Conservation (phyloP, 1,284 basidiomycete species). For the Ustilago tritici region DNA sequence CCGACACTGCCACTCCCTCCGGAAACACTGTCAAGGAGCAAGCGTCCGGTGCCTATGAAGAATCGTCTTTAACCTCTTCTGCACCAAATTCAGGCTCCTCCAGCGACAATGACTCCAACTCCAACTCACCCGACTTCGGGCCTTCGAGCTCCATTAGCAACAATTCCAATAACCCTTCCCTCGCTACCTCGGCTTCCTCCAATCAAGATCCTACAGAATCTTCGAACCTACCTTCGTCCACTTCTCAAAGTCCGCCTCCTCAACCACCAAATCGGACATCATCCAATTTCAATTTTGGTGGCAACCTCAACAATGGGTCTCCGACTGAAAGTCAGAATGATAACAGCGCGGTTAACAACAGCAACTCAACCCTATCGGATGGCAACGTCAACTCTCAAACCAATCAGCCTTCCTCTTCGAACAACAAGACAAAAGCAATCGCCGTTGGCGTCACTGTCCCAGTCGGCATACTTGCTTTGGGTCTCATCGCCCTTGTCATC, state of each 20-base stretch:
- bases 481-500: conserved; percentile 12
- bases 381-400: background rate
- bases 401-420: background rate
- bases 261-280: background rate
- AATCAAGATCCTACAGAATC: background rate
- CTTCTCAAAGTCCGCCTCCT: background rate
- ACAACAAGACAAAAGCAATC: conserved; percentile 7
- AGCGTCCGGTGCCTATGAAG: background rate
- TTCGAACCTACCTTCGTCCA: conserved; percentile 1
- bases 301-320: background rate
- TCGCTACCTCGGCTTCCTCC: background rate
- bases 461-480: conserved; percentile 23
- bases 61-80: background rate
- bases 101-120: background rate
- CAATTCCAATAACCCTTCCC: background rate
- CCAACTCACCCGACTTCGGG: background rate
- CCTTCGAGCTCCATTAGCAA: background rate
- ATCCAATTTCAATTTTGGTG: conserved; percentile 8
- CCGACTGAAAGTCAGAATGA: background rate
- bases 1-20: background rate
- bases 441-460: conserved; percentile 24
- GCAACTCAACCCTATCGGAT: background rate
- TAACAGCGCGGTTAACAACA: background rate
- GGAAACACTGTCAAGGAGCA: background rate
- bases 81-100: background rate